A percentile compares a stretch with the other conserved stretches of the same genome.
phyloP scores from a whole-genome alignment of 148 eudicot genomes.

The Rhododendron vialii region DNA sequence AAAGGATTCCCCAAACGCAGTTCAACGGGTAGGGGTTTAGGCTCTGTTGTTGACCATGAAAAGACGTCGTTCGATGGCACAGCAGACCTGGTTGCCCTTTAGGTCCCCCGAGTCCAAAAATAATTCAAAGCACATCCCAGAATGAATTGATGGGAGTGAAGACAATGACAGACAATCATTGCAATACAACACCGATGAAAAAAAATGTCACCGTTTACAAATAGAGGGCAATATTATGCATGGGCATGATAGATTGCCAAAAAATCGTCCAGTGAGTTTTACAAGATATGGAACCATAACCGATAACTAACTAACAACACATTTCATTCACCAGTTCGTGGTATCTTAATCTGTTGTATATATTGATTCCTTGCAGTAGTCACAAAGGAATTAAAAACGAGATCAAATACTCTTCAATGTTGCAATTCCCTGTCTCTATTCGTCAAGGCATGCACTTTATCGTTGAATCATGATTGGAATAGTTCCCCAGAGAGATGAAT shows the following conservation, averaged over 20 bases:
- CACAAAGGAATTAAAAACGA: not conserved
- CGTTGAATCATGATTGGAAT: not conserved
- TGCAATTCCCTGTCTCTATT: not conserved
- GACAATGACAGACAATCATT: not conserved
- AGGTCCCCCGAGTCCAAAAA: not conserved
- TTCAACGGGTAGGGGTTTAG: too few species aligned
- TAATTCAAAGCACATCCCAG: not conserved
- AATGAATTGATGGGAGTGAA: not conserved
- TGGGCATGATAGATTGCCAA: not conserved
- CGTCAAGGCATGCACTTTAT: not conserved
- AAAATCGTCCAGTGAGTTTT: not conserved
- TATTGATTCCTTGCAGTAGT: not conserved
- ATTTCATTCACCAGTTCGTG: not conserved
- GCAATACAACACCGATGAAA: not conserved
- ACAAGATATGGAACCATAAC: not conserved
- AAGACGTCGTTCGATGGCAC: not conserved
- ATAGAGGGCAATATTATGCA: not conserved
- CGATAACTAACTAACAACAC: not conserved
- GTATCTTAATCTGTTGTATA: not conserved
- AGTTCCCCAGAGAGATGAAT: not conserved
- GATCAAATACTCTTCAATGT: not conserved
- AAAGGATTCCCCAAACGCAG: too few species aligned
- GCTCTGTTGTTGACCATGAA: not conserved
- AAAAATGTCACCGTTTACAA: not conserved
- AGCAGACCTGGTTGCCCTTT: too few species aligned